Evolutionary conservation across 1,284 basidiomycete species (phyloP).

Genomic region (Pyrrhoderma lamaoense): DNA sequence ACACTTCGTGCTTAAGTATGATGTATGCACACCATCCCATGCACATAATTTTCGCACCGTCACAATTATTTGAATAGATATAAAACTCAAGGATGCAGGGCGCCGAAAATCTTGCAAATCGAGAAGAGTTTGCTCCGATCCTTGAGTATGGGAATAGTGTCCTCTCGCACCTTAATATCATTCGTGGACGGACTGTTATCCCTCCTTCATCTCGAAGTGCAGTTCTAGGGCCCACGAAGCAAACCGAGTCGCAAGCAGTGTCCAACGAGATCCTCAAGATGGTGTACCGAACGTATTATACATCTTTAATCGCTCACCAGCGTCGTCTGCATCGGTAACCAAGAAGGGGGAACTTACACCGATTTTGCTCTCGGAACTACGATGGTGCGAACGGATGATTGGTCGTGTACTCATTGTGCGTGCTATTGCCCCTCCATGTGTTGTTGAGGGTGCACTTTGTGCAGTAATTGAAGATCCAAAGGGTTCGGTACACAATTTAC

Average conservation of each 20-base stretch:
- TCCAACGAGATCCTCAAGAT: neutral
- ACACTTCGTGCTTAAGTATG: no score
- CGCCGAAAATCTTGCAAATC: constrained; percentile 1
- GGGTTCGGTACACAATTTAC: constrained; percentile 10
- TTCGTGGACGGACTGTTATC: constrained; percentile 13
- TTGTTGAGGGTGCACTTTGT: constrained; percentile 11
- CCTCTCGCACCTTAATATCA: constrained; percentile 8
- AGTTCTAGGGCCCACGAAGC: constrained; percentile 12
- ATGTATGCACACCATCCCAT: no score
- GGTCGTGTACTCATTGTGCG: constrained; percentile 12
- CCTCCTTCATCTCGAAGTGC: constrained; percentile 3
- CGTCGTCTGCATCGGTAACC: neutral
- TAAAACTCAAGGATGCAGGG: constrained; percentile 2
- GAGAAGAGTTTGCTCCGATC: constrained; percentile 10
- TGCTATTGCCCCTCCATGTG: constrained; percentile 5
- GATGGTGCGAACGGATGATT: constrained; percentile 11
- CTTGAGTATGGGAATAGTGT: constrained; percentile 15
- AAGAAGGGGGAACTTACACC: constrained; percentile 1
- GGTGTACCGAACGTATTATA: constrained; percentile 7
- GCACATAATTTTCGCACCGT: neutral
- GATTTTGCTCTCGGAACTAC: constrained; percentile 10
- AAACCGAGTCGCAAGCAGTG: constrained; percentile 1
- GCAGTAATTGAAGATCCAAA: constrained; percentile 14
- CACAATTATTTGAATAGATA: neutral
- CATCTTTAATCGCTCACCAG: constrained; percentile 13